phyloP scores from a whole-genome alignment of 1,284 basidiomycete species.

The Ceratobasidium sp. region DNA sequence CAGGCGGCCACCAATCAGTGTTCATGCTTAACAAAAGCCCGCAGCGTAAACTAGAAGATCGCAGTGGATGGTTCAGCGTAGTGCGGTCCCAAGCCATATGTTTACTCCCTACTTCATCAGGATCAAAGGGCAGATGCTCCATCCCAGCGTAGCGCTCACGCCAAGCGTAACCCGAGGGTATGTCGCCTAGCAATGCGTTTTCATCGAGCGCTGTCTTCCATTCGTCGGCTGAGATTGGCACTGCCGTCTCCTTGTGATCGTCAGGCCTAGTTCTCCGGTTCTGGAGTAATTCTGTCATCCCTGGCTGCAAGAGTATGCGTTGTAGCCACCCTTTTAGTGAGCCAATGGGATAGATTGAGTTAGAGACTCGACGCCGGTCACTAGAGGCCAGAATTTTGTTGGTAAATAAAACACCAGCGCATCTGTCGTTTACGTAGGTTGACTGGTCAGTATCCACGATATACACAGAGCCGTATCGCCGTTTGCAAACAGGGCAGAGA shows the following conservation, averaged over 20 bases:
- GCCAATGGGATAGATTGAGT: neutral
- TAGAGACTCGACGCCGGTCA: neutral
- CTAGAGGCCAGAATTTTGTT: neutral
- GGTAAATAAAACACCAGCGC: constrained; percentile 9
- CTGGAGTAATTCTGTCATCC: constrained; percentile 11
- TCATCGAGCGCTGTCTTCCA: neutral
- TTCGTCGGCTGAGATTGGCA: constrained; percentile 1
- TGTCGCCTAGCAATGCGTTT: neutral
- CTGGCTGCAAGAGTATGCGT: neutral
- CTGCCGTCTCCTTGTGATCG: neutral
- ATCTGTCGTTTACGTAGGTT: neutral
- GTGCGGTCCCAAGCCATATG: too few species aligned
- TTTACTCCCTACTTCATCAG: too few species aligned
- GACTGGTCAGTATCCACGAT: neutral
- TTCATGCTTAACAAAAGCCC: too few species aligned
- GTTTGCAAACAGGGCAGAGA: constrained; percentile 8
- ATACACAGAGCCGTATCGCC: neutral
- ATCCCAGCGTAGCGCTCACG: neutral
- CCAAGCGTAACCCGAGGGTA: constrained; percentile 16
- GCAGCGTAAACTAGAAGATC: too few species aligned
- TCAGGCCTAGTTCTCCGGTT: neutral
- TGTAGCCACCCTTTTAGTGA: constrained; percentile 11
- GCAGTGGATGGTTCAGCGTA: too few species aligned
- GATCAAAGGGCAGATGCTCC: too few species aligned
- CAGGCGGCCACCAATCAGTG: too few species aligned